Evolutionary conservation across 345 rosid genomes (phyloP), one percentile per base, ranked within the genome.

Genomic region (Punica granatum): DNA sequence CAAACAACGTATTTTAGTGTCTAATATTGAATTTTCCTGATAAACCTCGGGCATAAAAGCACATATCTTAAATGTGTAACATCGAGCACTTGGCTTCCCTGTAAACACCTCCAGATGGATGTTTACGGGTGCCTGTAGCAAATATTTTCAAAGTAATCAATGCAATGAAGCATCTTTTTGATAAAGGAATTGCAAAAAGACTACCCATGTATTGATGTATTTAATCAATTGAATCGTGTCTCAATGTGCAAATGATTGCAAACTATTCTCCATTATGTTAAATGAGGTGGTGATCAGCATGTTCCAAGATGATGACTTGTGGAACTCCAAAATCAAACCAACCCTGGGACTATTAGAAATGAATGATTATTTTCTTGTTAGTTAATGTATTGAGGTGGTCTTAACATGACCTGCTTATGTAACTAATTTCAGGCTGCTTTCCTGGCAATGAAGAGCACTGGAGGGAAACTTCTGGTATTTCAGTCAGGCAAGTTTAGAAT

Each of bases 381-480:
- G 41, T 37, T 37, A 11, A 37, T 37, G 41, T 37, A 37, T 37
- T 5, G 41, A 11, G 5, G 11, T 37, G 41, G 6, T 37, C 41
- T 37, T 37, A 37, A 37, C 11, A 37, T 56, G 61, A 56, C 61
- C 33, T 28, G 33, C 11, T 56, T 56, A 26, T 56, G 34, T 33
- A 23, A 53, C 56, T 48, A 53, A 46, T 76, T 67, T 66, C 87
- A 94, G 99, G 97, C 98, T 41, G 89, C 92, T 69, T 91, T 82
- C 80, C 79, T 91, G 84, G 98, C 99, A 35, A 82, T 91, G 97
- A 94, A 91, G 85, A 88, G 79, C 74, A 88, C 83, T 68, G 99
- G 99, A 35, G 98, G 99, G 69, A 91, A 91, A 80, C 97, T 94
- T 71, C 67, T 94, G 80, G 92, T 91, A 69, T 94, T 94, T 74